A percentile compares a stretch with the other conserved stretches of the same genome.
Evolutionary conservation across 2,329 filamentous ascomycete species (phyloP).

Genomic region (Decorospora gaudefroyi): DNA sequence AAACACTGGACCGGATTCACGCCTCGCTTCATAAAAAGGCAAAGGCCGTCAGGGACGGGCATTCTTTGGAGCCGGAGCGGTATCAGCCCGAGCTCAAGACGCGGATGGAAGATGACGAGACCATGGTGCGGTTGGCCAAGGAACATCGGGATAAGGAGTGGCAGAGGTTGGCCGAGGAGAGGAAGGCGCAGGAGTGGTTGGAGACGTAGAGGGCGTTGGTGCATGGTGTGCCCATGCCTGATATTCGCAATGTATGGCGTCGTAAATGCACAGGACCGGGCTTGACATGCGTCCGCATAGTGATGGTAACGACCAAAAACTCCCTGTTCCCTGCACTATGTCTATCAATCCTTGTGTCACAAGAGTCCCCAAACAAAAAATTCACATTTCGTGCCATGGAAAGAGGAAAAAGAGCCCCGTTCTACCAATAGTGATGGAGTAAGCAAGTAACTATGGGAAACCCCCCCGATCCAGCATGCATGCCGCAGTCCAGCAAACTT

Average conservation of each 20-base stretch:
- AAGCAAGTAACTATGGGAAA: slow-evolving; percentile 42
- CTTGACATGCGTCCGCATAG: no score
- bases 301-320: no score
- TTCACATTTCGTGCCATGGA: background rate
- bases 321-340: no score
- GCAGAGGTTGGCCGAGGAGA: background rate
- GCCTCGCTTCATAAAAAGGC: slow-evolving; percentile 19
- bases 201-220: background rate
- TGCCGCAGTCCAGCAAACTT: slow-evolving; percentile 35
- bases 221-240: slow-evolving; percentile 3
- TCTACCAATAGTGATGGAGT: slow-evolving; percentile 39
- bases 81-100: no score
- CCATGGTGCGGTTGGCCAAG: background rate
- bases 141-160: slow-evolving; percentile 4
- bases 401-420: slow-evolving; percentile 25
- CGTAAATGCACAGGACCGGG: background rate
- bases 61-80: background rate
- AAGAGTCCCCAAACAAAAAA: background rate
- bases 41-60: slow-evolving; percentile 18
- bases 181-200: background rate
- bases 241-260: slow-evolving; percentile 4
- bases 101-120: background rate
- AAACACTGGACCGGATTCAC: no score
- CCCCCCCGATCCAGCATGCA: slow-evolving; percentile 39
- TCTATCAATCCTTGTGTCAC: slow-evolving; percentile 1